Evolutionary conservation across 352 stramenopile species (phyloP), one percentile per base, ranked within the genome.

Genomic region (Pythium folliculosum): DNA sequence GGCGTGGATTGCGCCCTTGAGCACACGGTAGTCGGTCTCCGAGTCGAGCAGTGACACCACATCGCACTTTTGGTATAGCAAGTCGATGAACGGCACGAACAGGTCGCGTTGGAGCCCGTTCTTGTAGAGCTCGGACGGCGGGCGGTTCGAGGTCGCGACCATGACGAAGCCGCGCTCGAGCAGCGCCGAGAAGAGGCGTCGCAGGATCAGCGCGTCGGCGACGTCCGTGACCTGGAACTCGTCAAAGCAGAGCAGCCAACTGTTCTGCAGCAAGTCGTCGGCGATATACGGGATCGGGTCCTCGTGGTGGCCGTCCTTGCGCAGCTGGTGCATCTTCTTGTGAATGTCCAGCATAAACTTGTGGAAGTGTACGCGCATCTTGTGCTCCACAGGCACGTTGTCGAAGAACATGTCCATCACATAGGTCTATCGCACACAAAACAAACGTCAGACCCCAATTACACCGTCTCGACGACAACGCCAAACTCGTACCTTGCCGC

Each of bases 211-310:
- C 44, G 97, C 97, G 78, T 99, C 96, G 0, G 94, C 96, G 51
- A 99, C 92, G 75, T 99, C 97, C 5, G 94, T 99, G 37, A 98
- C 92, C 80, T 99, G 96, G 65, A 99, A 99, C 83, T 99, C 97
- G 76, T 99, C 97, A 71, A 99, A 98, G 81, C 95, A 99, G 7
- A 99, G 77, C 32, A 99, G 68, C 67, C 91, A 96, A 30, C 88
- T 89, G 64, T 93, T 84, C 45, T 78, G 32, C 32, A 97, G 75
- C 9, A 99, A 64, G 57, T 98, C 82, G 54, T 89, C 69, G 12
- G 90, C 86, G 55, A 99, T 88, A 58, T 90, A 80, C 62, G 85
- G 84, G 53, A 95, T 94, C 19, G 85, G 82, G 60, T 95, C 87
- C 44, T 90, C 78, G 49, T 67, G 84, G 54, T 91, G 79, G 12